Evolutionary conservation across 805 yeast genomes (phyloP), one percentile per base, ranked within the genome.

Genomic region (Lipomyces chichibuensis): DNA sequence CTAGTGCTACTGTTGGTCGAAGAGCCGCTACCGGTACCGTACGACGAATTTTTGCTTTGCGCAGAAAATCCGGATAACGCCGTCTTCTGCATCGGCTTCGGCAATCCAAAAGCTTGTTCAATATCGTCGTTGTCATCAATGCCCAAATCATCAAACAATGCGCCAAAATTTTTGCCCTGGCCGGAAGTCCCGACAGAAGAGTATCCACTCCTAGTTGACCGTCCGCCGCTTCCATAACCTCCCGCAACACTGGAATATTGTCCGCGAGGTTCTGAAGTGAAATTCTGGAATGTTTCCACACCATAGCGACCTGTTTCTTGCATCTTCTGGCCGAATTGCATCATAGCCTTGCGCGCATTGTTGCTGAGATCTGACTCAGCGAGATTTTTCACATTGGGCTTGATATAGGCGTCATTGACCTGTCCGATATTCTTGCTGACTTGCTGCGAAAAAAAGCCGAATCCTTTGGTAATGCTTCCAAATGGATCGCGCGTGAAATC

Each of bases 281-380:
- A 86, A 20, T 81, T 80, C 69, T 82, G 83, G 74, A 85, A 83
- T n/a, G 88, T 87, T 70, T 88, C 89, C 63, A 86, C 87, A 33
- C 96, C 91, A 71, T 86, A 87, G 67, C 82, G 84, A 43, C 96
- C 90, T 0, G 97, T 91, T 72, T 92, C 96, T 77, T 90, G 96
- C 80, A 94, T 90, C 75, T 88, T 92, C 76, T 91, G 96, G 59
- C 98, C 97, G 80, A 94, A 95, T 81, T 95, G 98, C 66, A 91
- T 88, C 85, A 96, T 91, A n/a, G 98, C 98, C 72, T 92, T 86
- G 70, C 85, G 87, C 3, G 98, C 95, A 75, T 92, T 96, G 64
- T 79, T 81, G 29, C 96, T 87, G 56, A 91, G 78, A 66, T 95
- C 98, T 69, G 90, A 86, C 69, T 88, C 92, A 51, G 88, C 85